Conservation (phyloP, 768 basidiomycete genomes). For the Hericium coralloides region DNA sequence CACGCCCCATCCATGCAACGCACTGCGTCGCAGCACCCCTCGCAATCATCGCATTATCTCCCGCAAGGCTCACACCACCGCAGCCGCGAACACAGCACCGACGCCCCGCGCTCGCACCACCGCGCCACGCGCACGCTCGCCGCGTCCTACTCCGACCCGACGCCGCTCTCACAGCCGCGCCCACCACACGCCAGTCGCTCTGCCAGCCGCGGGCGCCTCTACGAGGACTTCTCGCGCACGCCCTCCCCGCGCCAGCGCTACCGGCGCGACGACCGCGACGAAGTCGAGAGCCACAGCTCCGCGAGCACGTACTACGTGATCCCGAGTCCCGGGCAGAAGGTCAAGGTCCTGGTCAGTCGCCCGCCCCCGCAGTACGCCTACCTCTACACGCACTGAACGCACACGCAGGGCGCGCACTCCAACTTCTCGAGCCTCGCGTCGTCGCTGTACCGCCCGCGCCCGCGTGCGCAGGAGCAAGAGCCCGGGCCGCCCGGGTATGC, state of each 20-base stretch:
- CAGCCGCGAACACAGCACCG: not conserved
- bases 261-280: slow-evolving; percentile 16
- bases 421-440: slow-evolving; percentile 8
- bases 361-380: not conserved
- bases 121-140: slow-evolving; percentile 5
- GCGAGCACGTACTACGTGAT: slow-evolving; percentile 72
- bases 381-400: not conserved
- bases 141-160: slow-evolving; percentile 14
- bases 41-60: not conserved
- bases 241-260: slow-evolving; percentile 7
- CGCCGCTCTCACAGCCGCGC: slow-evolving; percentile 1
- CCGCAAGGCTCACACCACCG: too few species aligned
- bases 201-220: slow-evolving; percentile 4
- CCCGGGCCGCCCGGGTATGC: not conserved
- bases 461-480: not conserved
- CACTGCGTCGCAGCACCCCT: not conserved
- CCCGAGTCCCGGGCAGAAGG: slow-evolving; percentile 63
- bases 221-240: slow-evolving; percentile 11
- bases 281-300: slow-evolving; percentile 41
- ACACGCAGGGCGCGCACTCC: slow-evolving; percentile 5
- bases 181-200: not conserved
- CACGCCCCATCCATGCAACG: not conserved
- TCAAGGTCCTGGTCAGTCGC: slow-evolving; percentile 65
- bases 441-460: slow-evolving; percentile 4
- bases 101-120: not conserved